Conservation (phyloP, 768 basidiomycete species). For the Mycena crocata region DNA sequence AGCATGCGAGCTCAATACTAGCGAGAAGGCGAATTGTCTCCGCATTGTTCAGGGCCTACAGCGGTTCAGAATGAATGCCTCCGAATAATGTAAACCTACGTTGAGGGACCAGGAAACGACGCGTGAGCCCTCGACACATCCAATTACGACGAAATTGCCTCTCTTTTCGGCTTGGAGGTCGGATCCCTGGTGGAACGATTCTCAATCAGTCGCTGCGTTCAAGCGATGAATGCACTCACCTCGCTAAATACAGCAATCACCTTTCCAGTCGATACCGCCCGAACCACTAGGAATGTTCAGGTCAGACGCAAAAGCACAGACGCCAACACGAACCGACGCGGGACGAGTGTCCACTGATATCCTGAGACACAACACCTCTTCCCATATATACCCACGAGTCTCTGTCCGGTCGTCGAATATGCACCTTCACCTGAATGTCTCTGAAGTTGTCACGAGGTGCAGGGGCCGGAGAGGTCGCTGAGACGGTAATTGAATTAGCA, state of each 20-base stretch:
- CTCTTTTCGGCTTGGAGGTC: constrained; percentile 89
- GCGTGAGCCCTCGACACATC: constrained; percentile 73
- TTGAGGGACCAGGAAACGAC: constrained; percentile 91
- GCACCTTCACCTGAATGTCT: constrained; percentile 87
- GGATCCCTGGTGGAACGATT: constrained; percentile 54
- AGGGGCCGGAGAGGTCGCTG: constrained; percentile 32
- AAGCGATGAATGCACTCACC: constrained; percentile 51
- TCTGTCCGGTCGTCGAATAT: constrained; percentile 81
- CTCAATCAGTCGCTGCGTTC: background rate
- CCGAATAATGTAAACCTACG: constrained; percentile 53
- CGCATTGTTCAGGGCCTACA: constrained; percentile 82
- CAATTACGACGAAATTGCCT: constrained; percentile 88
- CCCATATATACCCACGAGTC: constrained; percentile 89
- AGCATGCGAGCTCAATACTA: constrained; percentile 87
- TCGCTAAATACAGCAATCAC: constrained; percentile 78
- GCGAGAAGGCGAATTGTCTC: constrained; percentile 86
- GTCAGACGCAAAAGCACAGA: constrained; percentile 18
- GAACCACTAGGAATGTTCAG: constrained; percentile 60
- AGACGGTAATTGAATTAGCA: background rate
- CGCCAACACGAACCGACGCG: constrained; percentile 73
- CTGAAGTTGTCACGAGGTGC: constrained; percentile 69
- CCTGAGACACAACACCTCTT: constrained; percentile 80
- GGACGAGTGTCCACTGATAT: constrained; percentile 79
- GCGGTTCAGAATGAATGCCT: constrained; percentile 20
- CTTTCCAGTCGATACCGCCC: constrained; percentile 74